Evolutionary conservation across 768 basidiomycete genomes (phyloP).

Genomic region (Auricularia sp.): DNA sequence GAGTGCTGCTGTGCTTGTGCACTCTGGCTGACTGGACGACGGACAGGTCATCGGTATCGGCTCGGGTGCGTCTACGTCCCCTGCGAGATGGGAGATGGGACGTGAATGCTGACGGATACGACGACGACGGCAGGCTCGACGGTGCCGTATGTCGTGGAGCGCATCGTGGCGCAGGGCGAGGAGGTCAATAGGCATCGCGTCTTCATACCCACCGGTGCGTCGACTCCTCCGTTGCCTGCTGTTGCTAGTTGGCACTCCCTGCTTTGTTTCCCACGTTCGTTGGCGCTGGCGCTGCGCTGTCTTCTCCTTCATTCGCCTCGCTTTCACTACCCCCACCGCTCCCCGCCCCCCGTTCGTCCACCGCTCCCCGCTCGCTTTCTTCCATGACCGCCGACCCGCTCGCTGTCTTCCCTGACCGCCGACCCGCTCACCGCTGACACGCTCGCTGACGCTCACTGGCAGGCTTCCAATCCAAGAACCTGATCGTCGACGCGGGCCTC

Average conservation of each 20-base stretch:
- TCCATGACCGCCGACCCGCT: too few relatives aligned
- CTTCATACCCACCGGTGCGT: conserved; percentile 79
- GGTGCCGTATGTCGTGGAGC: conserved; percentile 92
- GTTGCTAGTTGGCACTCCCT: too few relatives aligned
- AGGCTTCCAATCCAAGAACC: conserved; percentile 93
- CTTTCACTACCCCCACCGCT: neutral
- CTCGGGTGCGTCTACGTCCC: too few relatives aligned
- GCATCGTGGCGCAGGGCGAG: conserved; percentile 75
- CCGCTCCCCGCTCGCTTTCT: too few relatives aligned
- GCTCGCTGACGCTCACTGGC: too few relatives aligned
- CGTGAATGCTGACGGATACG: conserved; percentile 1
- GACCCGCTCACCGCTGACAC: too few relatives aligned
- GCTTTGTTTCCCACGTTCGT: too few relatives aligned
- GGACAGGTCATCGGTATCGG: conserved; percentile 77
- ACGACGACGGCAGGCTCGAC: conserved; percentile 56
- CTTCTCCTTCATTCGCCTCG: neutral
- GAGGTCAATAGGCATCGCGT: conserved; percentile 70
- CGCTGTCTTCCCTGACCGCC: too few relatives aligned
- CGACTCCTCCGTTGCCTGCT: too few relatives aligned
- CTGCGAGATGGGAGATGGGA: conserved; percentile 1
- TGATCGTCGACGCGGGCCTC: conserved; percentile 74
- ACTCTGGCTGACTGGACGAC: conserved; percentile 1
- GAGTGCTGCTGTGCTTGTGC: conserved; percentile 10
- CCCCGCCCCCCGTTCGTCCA: too few relatives aligned
- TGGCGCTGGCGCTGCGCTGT: neutral